Conservation (phyloP, 495 filamentous ascomycete species). For the Mycothermus thermophilus region DNA sequence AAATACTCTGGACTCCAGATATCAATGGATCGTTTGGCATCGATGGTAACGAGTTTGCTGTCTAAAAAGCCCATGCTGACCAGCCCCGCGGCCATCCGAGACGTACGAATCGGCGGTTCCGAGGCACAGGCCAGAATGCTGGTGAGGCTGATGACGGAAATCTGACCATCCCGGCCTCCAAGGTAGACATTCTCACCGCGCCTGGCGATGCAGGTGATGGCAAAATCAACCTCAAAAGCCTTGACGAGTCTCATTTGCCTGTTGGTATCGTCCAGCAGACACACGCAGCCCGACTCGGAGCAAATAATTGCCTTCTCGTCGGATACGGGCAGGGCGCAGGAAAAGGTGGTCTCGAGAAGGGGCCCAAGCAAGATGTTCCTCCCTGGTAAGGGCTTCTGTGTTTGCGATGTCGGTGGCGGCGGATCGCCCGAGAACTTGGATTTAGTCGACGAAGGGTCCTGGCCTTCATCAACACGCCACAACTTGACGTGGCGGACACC, state of each 20-base stretch:
- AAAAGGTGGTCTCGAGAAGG: slow-evolving; percentile 73
- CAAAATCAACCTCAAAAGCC: slow-evolving; percentile 47
- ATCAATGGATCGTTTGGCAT: slow-evolving; percentile 57
- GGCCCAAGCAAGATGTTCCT: slow-evolving; percentile 60
- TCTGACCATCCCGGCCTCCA: slow-evolving; percentile 32
- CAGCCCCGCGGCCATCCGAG: slow-evolving; percentile 20
- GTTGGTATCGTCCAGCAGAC: slow-evolving; percentile 64
- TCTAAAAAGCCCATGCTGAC: slow-evolving; percentile 56
- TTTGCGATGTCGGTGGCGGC: slow-evolving; percentile 18
- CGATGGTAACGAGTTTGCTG: slow-evolving; percentile 59
- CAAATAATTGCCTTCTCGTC: slow-evolving; percentile 56
- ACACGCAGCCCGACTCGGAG: slow-evolving; percentile 59
- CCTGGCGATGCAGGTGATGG: slow-evolving; percentile 45
- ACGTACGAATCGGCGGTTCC: slow-evolving; percentile 15
- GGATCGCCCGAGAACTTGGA: slow-evolving; percentile 30
- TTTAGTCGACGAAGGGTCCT: slow-evolving; percentile 34
- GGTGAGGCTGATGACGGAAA: slow-evolving; percentile 26
- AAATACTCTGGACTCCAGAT: slow-evolving; percentile 38
- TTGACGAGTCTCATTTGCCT: slow-evolving; percentile 54
- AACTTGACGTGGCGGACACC: slow-evolving; percentile 89
- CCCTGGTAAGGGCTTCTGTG: slow-evolving; percentile 40
- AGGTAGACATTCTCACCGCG: slow-evolving; percentile 27
- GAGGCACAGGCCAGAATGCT: slow-evolving; percentile 23
- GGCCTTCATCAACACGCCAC: slow-evolving; percentile 64
- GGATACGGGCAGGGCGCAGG: slow-evolving; percentile 58